These are phyloP conservation scores for Arthrobotrys pseudoclavata DNA, from an alignment of 2,329 filamentous ascomycete genomes.

Conservation along the genomic window DNA sequence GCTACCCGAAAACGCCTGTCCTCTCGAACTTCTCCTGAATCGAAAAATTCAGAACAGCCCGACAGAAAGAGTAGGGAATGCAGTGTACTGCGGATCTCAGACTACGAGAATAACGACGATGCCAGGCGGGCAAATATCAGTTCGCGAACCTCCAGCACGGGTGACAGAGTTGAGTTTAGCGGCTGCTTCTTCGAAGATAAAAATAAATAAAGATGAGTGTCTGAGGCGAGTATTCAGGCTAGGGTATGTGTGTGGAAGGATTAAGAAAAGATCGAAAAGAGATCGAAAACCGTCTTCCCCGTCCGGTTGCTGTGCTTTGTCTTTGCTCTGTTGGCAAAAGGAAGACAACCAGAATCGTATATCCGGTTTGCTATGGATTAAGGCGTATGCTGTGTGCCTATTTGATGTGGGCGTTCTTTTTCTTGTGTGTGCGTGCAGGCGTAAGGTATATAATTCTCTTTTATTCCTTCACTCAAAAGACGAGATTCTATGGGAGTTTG, in stretches of 20 bases:
- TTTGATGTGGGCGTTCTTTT: slow-evolving; percentile 7
- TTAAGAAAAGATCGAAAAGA: slow-evolving; percentile 8
- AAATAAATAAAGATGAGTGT: slow-evolving; percentile 36
- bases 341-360: slow-evolving; percentile 39
- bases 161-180: slow-evolving; percentile 55
- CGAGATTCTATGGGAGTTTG: slow-evolving; percentile 1
- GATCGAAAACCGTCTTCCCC: slow-evolving; percentile 3
- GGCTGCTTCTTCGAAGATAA: slow-evolving; percentile 40
- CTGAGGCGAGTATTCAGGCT: slow-evolving; percentile 43
- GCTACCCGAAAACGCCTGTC: slow-evolving; percentile 5
- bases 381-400: slow-evolving; percentile 22
- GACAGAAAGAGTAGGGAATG: slow-evolving; percentile 9
- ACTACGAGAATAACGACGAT: slow-evolving; percentile 34
- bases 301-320: no score
- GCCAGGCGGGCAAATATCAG: slow-evolving; percentile 40
- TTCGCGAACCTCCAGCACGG: slow-evolving; percentile 52
- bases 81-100: slow-evolving; percentile 26
- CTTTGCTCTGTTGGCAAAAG: slow-evolving; percentile 44
- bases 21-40: slow-evolving; percentile 31
- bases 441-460: slow-evolving; percentile 30
- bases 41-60: slow-evolving; percentile 23
- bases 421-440: slow-evolving; percentile 20
- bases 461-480: slow-evolving; percentile 38
- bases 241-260: slow-evolving; percentile 40
- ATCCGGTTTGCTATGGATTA: neutral